Evolutionary conservation across 2,329 filamentous ascomycete species (phyloP), one percentile per base, ranked within the genome.

Genomic region (Coniella lustricola): DNA sequence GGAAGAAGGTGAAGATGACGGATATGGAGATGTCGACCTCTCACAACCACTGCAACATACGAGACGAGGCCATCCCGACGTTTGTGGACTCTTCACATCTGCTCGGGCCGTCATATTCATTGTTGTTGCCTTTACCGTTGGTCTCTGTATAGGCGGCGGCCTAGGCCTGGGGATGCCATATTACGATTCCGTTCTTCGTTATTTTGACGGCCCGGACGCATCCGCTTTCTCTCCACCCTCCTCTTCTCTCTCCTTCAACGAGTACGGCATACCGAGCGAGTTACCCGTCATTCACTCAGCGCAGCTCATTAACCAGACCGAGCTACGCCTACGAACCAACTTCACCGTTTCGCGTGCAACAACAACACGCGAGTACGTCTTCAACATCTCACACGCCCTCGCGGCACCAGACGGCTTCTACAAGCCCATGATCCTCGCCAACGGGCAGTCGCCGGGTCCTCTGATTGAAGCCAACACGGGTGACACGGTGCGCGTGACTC

Each of bases 401-500:
- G 64, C 61, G 1, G 57, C 60, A 3, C 65, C 65, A 3, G 66
- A 68, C 50, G 66, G 65, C 9, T 60, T 66, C 44, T 50, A 46
- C 22, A 67, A 68, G 48, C 61, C 64, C 8, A 67, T 68, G 64
- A 59, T 68, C 16, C 57, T 67, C 4, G 60, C 67, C 41, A 70
- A 70, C 55, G 64, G 64, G 8, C 68, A 70, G 54, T 67, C 64
- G 2, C 69, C 71, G 0, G 70, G 70, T 0, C 71, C 71, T 12
- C 53, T 70, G 43, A 65, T 74, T 44, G 69, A 73, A 56, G 71
- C 67, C 7, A 67, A 67, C 51, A 61, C 59, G 2, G 71, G 71
- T 9, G 72, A 74, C 54, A 64, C 63, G 17, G 55, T 74, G 34
- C 59, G 66, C 2, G 63, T 74, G 13, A 57, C 57, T 3, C 68